Evolutionary conservation across 148 eudicot genomes (phyloP).

Genomic region (Diospyros kaki): DNA sequence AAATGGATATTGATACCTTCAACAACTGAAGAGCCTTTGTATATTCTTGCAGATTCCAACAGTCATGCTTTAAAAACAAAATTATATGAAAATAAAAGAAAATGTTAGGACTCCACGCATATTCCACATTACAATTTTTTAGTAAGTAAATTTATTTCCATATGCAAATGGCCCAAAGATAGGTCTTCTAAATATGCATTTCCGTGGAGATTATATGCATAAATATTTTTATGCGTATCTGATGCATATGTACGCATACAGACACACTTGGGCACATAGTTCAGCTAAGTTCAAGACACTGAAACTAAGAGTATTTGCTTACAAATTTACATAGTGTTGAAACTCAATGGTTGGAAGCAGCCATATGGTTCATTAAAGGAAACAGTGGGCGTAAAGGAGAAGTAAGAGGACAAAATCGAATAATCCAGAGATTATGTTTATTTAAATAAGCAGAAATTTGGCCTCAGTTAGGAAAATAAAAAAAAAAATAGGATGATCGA

Average conservation of each 20-base stretch:
- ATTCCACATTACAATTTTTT: too few species aligned
- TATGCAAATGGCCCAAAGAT: too few species aligned
- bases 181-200: too few species aligned
- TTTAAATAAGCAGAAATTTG: too few species aligned
- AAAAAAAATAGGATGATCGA: too few species aligned
- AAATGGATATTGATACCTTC: constrained; percentile 34
- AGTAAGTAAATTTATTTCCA: too few species aligned
- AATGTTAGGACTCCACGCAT: background rate
- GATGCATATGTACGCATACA: too few species aligned
- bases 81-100: background rate
- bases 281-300: background rate
- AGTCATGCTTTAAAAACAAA: constrained; percentile 55
- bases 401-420: too few species aligned
- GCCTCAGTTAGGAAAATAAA: too few species aligned
- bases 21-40: constrained; percentile 68
- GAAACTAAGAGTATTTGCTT: too few species aligned
- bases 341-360: background rate
- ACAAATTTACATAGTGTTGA: background rate
- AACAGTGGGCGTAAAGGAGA: background rate
- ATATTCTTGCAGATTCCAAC: constrained; percentile 64
- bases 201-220: background rate
- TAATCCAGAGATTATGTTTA: too few species aligned
- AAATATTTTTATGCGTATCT: background rate
- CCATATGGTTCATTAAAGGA: background rate
- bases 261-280: background rate